A percentile compares a stretch with the other conserved stretches of the same genome.
These are phyloP conservation scores for Ormosia emarginata DNA, from an alignment of 306 rosid species.

Conservation along the genomic window DNA sequence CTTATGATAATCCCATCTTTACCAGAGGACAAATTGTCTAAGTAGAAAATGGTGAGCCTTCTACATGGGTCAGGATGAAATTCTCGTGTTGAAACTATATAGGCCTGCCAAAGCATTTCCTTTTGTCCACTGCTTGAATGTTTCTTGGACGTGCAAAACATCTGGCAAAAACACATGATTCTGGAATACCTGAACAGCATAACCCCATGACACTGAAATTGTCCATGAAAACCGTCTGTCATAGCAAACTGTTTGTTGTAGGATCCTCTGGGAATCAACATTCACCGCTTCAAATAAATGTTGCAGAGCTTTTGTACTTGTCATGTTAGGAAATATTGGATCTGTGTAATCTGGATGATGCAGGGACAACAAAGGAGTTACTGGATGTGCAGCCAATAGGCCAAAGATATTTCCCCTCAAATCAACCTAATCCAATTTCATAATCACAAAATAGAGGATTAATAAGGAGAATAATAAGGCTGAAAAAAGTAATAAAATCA, in stretches of 20 bases:
- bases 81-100: constrained; percentile 38
- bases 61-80: constrained; percentile 48
- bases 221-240: constrained; percentile 68
- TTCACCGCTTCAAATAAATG: constrained; percentile 50
- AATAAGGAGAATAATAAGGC: background rate
- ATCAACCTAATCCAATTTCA: constrained; percentile 47
- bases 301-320: constrained; percentile 40
- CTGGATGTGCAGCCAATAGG: constrained; percentile 66
- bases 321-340: constrained; percentile 70
- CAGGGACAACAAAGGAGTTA: constrained; percentile 59
- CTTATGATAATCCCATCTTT: constrained; percentile 29
- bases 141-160: constrained; percentile 37
- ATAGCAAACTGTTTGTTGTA: constrained; percentile 70
- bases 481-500: background rate
- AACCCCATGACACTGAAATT: constrained; percentile 73
- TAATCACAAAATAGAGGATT: background rate
- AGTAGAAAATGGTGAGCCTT: constrained; percentile 52
- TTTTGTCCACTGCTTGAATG: constrained; percentile 48
- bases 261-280: constrained; percentile 55
- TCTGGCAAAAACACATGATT: constrained; percentile 44
- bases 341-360: constrained; percentile 51
- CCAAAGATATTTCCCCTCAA: constrained; percentile 58
- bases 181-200: constrained; percentile 55
- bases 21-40: constrained; percentile 31
- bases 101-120: constrained; percentile 9